Base-by-base conservation (phyloP, 2,329 filamentous ascomycete genomes). In the Aspergillus fumigatus region DNA sequence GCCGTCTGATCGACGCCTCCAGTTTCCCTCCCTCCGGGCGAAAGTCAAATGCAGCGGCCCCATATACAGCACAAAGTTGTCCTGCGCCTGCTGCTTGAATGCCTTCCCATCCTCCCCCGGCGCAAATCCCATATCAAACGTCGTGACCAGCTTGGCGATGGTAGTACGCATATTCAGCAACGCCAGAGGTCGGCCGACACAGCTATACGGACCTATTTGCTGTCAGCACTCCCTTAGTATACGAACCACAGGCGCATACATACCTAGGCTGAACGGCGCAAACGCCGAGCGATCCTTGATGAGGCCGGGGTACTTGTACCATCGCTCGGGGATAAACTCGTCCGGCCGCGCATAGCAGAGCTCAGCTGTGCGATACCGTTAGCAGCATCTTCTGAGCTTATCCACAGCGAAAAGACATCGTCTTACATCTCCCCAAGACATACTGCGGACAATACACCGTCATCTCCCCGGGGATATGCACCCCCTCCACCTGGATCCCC, bases 181-280 rank as follows among this genome's bases (percentile, higher is more conserved):
- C 2, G 74, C 75, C 17, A 77, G 62, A 3, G 63, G 66, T 45
- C 70, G 69, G 43, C 75, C 74, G 51, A 76, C 73, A 59, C 75
- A 77, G 41, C 64, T 66, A 43, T 67, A 69, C 2, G 66, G 60
- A 4, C 69, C 69, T 71, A 53, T n/a, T n/a, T 10, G n/a, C 21
- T 1, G 10, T 43, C 40, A 43, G 19, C 1, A 21, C 17, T n/a
- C n/a, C n/a, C n/a, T 10, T 10, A 10, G 19, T 10, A 23, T 19
- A 11, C 10, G 3, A 3, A 11, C 10, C 3, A 21, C 8, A 11
- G 10, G 17, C 1, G 3, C 3, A 19, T 9, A 50, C n/a, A 19
- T 55, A 68, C 72, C 73, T 7, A 61, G 61, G 2, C 62, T 65
- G 54, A 75, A 76, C 1, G 73, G 73, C 2, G 64, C 65, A 59